Conservation (phyloP, 441 rosid species). For the Isatis lusitanica region DNA sequence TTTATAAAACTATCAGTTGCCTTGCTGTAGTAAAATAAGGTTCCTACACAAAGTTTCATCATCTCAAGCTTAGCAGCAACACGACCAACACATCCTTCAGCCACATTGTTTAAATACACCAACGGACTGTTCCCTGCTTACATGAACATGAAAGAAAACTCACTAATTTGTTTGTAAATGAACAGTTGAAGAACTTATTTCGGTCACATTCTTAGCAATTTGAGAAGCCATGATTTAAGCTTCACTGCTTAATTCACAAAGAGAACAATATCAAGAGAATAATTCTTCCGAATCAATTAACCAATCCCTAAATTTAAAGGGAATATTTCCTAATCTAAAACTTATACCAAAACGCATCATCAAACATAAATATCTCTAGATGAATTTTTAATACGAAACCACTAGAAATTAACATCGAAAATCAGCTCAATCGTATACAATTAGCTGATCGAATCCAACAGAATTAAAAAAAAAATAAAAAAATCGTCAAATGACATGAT, state of each 20-base stretch:
- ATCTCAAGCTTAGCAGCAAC: constrained; percentile 83
- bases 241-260: constrained; percentile 25
- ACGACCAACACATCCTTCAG: constrained; percentile 73
- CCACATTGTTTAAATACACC: constrained; percentile 69
- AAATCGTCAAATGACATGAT: no score
- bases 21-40: no score
- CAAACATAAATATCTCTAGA: no score
- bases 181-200: constrained; percentile 46
- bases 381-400: no score
- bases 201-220: constrained; percentile 74
- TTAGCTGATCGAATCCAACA: no score
- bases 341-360: no score
- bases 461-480: no score
- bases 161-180: not conserved
- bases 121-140: constrained; percentile 74
- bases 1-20: no score
- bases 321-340: not conserved
- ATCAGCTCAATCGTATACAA: no score
- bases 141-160: not conserved
- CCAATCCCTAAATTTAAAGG: not conserved
- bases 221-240: constrained; percentile 49
- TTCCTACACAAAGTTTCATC: constrained; percentile 51
- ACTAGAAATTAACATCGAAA: no score
- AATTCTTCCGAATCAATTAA: not conserved
- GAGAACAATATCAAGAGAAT: not conserved